Percentiles rank a stretch among this genome's conserved stretches.
Conservation (phyloP, 768 basidiomycete genomes). For the Boletus reticulatus region DNA sequence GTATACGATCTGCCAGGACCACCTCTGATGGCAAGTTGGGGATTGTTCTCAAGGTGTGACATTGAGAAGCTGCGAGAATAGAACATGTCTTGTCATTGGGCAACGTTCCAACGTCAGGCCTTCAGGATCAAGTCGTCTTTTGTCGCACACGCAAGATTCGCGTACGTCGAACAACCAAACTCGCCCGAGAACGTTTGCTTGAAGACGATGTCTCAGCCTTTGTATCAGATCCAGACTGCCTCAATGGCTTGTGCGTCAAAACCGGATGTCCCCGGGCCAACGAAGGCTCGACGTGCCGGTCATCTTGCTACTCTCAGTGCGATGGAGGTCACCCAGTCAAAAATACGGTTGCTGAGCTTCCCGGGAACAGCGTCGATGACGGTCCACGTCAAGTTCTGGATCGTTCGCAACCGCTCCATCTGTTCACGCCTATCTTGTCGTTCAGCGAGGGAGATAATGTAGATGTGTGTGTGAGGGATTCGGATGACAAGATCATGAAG, state of each 20-base stretch:
- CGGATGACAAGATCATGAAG: constrained; percentile 29
- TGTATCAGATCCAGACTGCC: constrained; percentile 19
- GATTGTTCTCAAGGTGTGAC: too few relatives aligned
- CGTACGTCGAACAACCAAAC: not conserved
- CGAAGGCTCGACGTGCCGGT: constrained; percentile 16
- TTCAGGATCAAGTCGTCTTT: constrained; percentile 39
- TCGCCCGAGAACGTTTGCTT: not conserved
- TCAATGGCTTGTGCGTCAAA: constrained; percentile 3
- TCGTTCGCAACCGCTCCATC: constrained; percentile 53
- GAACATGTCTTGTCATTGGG: constrained; percentile 10
- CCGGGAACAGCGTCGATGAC: constrained; percentile 50
- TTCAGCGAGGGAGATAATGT: constrained; percentile 58
- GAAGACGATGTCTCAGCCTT: constrained; percentile 15
- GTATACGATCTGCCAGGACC: too few relatives aligned
- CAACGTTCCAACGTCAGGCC: constrained; percentile 26
- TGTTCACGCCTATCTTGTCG: constrained; percentile 53
- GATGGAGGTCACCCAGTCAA: constrained; percentile 38
- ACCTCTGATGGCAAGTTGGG: too few relatives aligned
- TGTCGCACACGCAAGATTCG: constrained; percentile 42
- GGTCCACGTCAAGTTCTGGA: constrained; percentile 50
- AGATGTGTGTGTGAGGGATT: constrained; percentile 40
- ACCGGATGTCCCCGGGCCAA: constrained; percentile 39
- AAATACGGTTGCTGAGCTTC: constrained; percentile 39
- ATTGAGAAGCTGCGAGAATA: too few relatives aligned
- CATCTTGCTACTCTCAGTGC: not conserved